Conservation (phyloP, 352 stramenopile genomes). For the Globisporangium uncinulatum region DNA sequence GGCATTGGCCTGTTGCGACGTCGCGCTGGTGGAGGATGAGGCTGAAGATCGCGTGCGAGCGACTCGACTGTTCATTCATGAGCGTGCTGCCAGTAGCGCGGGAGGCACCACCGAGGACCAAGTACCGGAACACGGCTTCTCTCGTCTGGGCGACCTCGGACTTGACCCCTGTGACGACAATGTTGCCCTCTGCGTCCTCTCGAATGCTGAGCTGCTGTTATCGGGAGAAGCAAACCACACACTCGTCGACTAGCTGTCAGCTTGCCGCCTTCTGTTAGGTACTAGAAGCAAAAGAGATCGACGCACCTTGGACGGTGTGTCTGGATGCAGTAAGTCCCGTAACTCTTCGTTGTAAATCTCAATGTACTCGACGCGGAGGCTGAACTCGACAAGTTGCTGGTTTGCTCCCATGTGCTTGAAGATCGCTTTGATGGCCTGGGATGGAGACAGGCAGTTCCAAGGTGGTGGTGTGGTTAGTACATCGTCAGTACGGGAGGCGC, state of each 20-base stretch:
- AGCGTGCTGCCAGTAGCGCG: constrained; percentile 82
- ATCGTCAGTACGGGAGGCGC: background rate
- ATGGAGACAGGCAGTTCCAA: background rate
- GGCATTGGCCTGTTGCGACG: constrained; percentile 30
- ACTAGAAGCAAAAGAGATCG: too few relatives aligned
- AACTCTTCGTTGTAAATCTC: constrained; percentile 99
- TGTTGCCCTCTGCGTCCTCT: constrained; percentile 74
- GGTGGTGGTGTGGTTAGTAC: background rate
- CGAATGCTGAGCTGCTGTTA: constrained; percentile 65
- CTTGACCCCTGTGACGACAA: constrained; percentile 78
- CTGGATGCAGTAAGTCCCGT: constrained; percentile 89
- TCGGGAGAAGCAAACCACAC: background rate
- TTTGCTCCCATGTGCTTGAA: constrained; percentile 56
- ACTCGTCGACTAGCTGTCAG: background rate
- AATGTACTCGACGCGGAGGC: constrained; percentile 93
- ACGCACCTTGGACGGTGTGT: constrained; percentile 58
- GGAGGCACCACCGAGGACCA: constrained; percentile 72
- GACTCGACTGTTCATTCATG: constrained; percentile 89
- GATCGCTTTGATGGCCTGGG: constrained; percentile 58
- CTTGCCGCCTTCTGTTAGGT: too few relatives aligned
- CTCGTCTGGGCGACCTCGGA: constrained; percentile 67
- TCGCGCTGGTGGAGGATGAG: constrained; percentile 78
- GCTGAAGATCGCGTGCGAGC: constrained; percentile 90
- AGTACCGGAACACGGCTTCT: constrained; percentile 78
- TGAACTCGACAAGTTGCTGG: constrained; percentile 58